phyloP scores from a whole-genome alignment of 2,329 filamentous ascomycete species.

The Thermothelomyces thermophilus region DNA sequence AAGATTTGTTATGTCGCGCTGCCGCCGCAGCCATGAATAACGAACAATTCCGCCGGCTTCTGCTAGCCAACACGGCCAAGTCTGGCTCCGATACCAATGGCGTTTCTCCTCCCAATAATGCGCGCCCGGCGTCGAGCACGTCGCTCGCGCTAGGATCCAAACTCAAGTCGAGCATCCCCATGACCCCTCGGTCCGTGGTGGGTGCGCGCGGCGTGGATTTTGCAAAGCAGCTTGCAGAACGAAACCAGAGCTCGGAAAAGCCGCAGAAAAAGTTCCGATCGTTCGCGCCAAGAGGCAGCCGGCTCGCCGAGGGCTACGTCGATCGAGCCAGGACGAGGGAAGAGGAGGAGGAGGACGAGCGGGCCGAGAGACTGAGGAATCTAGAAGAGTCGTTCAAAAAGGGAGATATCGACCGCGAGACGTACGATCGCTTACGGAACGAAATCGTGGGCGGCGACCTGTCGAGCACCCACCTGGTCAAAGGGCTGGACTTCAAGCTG shows the following conservation, averaged over 20 bases:
- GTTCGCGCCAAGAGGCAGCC: slow-evolving; percentile 74
- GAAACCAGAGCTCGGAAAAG: slow-evolving; percentile 45
- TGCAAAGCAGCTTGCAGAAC: slow-evolving; percentile 75
- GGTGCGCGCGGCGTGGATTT: slow-evolving; percentile 58
- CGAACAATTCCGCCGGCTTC: slow-evolving; percentile 79
- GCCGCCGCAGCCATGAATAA: slow-evolving; percentile 80
- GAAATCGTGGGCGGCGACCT: slow-evolving; percentile 80
- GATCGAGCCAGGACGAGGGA: slow-evolving; percentile 68
- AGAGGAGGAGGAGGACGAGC: slow-evolving; percentile 46
- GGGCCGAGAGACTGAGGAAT: slow-evolving; percentile 62
- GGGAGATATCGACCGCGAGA: slow-evolving; percentile 73
- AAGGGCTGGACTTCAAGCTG: slow-evolving; percentile 82
- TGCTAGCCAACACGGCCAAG: slow-evolving; percentile 47
- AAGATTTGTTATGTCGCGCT: too few species aligned
- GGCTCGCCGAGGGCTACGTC: slow-evolving; percentile 71
- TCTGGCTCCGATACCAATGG: slow-evolving; percentile 38
- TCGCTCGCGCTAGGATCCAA: slow-evolving; percentile 67
- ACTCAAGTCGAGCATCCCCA: slow-evolving; percentile 75
- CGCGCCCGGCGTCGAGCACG: slow-evolving; percentile 24
- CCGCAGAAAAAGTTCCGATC: slow-evolving; percentile 80
- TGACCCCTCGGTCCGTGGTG: slow-evolving; percentile 76
- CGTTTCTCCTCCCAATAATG: slow-evolving; percentile 30
- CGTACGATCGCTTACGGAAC: slow-evolving; percentile 66
- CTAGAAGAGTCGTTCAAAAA: slow-evolving; percentile 77
- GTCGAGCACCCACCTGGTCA: slow-evolving; percentile 76